phyloP scores from a whole-genome alignment of 192 early-diverging fungal genomes.

The Coemansia sp. region DNA sequence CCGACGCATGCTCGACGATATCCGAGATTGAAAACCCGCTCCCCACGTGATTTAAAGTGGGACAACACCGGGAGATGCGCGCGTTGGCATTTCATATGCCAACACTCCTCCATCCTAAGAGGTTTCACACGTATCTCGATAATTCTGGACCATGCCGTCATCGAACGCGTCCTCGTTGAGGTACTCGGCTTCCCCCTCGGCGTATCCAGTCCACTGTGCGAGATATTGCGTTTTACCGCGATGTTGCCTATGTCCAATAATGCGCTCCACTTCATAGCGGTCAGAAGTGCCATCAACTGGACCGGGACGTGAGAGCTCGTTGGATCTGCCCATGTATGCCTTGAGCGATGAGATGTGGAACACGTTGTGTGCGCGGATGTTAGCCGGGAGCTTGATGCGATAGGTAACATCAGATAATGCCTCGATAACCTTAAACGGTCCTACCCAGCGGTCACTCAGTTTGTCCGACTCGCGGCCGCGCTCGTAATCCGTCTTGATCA shows the following conservation, averaged over 20 bases:
- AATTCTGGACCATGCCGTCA: not conserved
- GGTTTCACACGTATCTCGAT: not conserved
- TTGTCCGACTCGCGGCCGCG: not conserved
- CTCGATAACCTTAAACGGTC: not conserved
- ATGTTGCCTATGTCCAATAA: not conserved
- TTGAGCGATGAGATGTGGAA: conserved; percentile 5
- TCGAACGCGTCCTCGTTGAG: not conserved
- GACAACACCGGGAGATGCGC: too few species aligned
- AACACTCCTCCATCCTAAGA: not conserved
- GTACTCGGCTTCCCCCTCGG: not conserved
- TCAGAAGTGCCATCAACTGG: not conserved
- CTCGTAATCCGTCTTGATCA: conserved; percentile 1
- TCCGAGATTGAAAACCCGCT: too few species aligned
- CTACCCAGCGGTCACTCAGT: not conserved
- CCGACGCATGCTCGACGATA: too few species aligned
- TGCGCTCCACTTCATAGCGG: not conserved
- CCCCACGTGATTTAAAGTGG: too few species aligned
- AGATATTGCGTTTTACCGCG: not conserved
- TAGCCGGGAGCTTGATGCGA: not conserved
- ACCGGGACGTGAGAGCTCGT: not conserved
- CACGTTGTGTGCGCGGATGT: not conserved
- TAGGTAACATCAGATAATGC: not conserved
- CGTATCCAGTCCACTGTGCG: not conserved
- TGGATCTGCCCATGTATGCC: not conserved
- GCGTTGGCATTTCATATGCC: too few species aligned